Conservation (phyloP, 202 grass and related monocot species). For the Tripidium arundinaceum region DNA sequence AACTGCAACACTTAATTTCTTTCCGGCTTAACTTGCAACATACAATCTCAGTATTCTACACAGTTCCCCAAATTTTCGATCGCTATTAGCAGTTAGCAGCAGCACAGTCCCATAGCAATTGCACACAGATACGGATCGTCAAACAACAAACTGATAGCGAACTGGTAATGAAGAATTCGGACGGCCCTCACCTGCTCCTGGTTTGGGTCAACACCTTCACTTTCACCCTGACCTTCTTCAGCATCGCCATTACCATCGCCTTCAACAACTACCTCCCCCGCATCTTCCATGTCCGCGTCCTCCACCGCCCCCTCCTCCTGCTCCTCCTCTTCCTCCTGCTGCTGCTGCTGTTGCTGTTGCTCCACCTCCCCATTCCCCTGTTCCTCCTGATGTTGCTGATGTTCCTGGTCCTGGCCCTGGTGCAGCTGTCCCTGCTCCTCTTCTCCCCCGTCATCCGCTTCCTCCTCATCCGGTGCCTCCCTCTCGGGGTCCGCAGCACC, state of each 20-base stretch:
- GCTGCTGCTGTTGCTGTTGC: neutral
- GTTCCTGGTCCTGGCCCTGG: neutral
- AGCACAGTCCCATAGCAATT: neutral
- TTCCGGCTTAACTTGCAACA: neutral
- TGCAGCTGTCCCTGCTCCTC: neutral
- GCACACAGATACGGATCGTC: neutral
- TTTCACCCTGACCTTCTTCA: constrained; percentile 52
- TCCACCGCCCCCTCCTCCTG: constrained; percentile 43
- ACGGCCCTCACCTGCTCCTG: constrained; percentile 15
- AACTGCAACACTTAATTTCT: neutral
- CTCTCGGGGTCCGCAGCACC: neutral
- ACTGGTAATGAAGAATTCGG: neutral
- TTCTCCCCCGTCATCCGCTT: neutral
- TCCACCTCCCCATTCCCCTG: neutral
- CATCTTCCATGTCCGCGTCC: constrained; percentile 43
- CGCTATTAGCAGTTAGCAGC: neutral
- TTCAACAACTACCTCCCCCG: constrained; percentile 34
- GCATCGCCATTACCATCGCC: constrained; percentile 34
- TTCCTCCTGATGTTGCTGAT: neutral
- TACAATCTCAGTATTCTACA: neutral
- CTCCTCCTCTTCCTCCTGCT: constrained; percentile 22
- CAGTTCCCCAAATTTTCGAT: neutral
- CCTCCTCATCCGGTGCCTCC: neutral
- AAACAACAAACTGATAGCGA: neutral
- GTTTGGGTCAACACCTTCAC: constrained; percentile 30